Evolutionary conservation across 768 basidiomycete species (phyloP).

Genomic region (Trametes cinnabarina): DNA sequence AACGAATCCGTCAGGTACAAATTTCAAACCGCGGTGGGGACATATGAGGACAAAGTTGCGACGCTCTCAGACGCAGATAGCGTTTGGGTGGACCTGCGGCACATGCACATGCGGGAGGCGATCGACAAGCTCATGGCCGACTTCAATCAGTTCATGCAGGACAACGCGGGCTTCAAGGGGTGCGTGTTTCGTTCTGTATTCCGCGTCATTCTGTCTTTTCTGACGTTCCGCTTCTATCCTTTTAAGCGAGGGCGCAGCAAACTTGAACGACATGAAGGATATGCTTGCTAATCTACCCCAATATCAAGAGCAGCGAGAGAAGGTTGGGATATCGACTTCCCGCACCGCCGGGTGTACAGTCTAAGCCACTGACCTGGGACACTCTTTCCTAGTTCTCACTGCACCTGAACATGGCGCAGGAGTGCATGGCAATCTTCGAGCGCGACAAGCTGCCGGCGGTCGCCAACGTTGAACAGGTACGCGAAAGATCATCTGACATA

Average conservation of each 20-base stretch:
- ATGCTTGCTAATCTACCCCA: slow-evolving; percentile 95
- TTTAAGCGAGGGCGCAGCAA: slow-evolving; percentile 83
- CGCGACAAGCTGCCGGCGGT: slow-evolving; percentile 78
- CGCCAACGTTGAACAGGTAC: slow-evolving; percentile 88
- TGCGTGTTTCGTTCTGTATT: slow-evolving; percentile 32
- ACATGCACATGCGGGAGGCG: slow-evolving; percentile 98
- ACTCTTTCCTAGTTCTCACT: slow-evolving; percentile 72
- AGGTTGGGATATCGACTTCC: slow-evolving; percentile 44
- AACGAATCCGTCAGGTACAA: slow-evolving; percentile 84
- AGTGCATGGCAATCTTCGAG: slow-evolving; percentile 94
- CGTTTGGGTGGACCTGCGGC: slow-evolving; percentile 90
- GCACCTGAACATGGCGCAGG: slow-evolving; percentile 96
- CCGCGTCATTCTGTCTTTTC: neutral
- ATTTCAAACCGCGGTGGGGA: slow-evolving; percentile 85
- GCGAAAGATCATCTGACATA: slow-evolving; percentile 1
- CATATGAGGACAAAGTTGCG: slow-evolving; percentile 85
- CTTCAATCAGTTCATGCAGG: slow-evolving; percentile 91
- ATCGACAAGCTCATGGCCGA: slow-evolving; percentile 96
- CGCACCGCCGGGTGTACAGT: neutral
- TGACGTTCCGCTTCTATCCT: neutral
- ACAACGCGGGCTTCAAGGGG: slow-evolving; percentile 95
- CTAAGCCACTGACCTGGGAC: neutral
- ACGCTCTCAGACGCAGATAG: slow-evolving; percentile 82
- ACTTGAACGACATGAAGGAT: slow-evolving; percentile 97
- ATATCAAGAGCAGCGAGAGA: slow-evolving; percentile 93